Evolutionary conservation across 192 early-diverging fungal genomes (phyloP).

Genomic region (Globomyces pollinis-pini): DNA sequence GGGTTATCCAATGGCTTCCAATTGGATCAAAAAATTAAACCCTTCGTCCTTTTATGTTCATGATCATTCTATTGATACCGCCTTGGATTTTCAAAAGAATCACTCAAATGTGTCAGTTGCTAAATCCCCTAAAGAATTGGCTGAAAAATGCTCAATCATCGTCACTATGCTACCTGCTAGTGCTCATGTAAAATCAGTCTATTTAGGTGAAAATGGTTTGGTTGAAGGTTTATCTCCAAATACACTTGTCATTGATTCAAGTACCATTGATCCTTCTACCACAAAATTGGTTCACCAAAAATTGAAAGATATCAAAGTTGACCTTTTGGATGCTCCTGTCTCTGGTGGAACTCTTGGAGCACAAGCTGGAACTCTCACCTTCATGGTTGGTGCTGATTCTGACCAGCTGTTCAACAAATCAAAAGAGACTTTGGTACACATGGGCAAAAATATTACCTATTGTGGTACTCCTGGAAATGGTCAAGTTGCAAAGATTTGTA

Average conservation of each 20-base stretch:
- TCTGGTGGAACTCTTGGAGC: conserved; percentile 87
- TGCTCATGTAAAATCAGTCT: conserved; percentile 71
- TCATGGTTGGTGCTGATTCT: conserved; percentile 83
- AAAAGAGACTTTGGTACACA: conserved; percentile 41
- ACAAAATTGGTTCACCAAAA: conserved; percentile 60
- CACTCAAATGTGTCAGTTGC: conserved; percentile 43
- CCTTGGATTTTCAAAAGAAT: conserved; percentile 46
- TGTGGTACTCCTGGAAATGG: conserved; percentile 80
- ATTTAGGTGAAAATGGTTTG: conserved; percentile 66
- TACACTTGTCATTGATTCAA: conserved; percentile 71
- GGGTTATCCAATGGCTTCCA: conserved; percentile 89
- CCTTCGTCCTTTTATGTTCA: conserved; percentile 55
- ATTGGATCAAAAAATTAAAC: conserved; percentile 55
- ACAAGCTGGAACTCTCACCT: conserved; percentile 81
- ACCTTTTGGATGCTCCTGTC: conserved; percentile 82
- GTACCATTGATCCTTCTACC: conserved; percentile 83
- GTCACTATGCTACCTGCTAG: conserved; percentile 90
- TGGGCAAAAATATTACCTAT: conserved; percentile 87
- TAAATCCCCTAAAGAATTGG: conserved; percentile 62
- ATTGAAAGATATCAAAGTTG: conserved; percentile 52
- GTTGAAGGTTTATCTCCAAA: conserved; percentile 33
- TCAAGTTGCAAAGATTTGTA: conserved; percentile 93
- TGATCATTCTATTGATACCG: conserved; percentile 55
- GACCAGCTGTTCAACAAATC: conserved; percentile 52
- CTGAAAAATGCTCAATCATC: conserved; percentile 58